Evolutionary conservation across 805 yeast genomes (phyloP).

Genomic region (Wickerhamiella brachini): DNA sequence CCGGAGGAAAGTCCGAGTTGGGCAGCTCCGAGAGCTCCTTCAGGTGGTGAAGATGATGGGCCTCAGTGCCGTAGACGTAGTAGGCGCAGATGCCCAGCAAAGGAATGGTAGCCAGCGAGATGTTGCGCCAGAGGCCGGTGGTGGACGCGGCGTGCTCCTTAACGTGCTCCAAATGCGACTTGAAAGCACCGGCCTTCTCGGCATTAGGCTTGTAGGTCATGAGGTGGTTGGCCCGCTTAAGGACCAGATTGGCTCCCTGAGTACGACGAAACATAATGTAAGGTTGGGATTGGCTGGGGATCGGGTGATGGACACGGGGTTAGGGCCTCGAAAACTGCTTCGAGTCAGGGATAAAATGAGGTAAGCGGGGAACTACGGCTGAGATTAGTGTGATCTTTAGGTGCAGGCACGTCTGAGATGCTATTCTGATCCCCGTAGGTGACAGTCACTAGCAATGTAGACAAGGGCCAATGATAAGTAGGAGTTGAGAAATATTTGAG

Average conservation of each 20-base stretch:
- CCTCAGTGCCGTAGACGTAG: slow-evolving; percentile 71
- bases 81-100: slow-evolving; percentile 61
- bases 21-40: slow-evolving; percentile 41
- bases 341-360: no score
- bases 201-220: slow-evolving; percentile 26
- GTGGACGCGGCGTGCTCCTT: slow-evolving; percentile 70
- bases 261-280: slow-evolving; percentile 14
- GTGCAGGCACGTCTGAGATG: no score
- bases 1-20: slow-evolving; percentile 87
- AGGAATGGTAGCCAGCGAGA: slow-evolving; percentile 75
- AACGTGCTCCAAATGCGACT: slow-evolving; percentile 45
- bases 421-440: no score
- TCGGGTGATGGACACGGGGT: background rate
- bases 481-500: no score
- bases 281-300: slow-evolving; percentile 5
- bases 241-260: slow-evolving; percentile 4
- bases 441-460: no score
- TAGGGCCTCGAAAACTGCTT: background rate
- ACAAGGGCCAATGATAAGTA: no score
- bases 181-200: slow-evolving; percentile 60
- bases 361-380: no score
- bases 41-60: slow-evolving; percentile 78
- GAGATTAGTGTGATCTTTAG: no score
- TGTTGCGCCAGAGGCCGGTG: slow-evolving; percentile 70
- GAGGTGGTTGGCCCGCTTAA: slow-evolving; percentile 18